Conservation (phyloP, 331 rosid genomes). For the Cydonia oblonga region DNA sequence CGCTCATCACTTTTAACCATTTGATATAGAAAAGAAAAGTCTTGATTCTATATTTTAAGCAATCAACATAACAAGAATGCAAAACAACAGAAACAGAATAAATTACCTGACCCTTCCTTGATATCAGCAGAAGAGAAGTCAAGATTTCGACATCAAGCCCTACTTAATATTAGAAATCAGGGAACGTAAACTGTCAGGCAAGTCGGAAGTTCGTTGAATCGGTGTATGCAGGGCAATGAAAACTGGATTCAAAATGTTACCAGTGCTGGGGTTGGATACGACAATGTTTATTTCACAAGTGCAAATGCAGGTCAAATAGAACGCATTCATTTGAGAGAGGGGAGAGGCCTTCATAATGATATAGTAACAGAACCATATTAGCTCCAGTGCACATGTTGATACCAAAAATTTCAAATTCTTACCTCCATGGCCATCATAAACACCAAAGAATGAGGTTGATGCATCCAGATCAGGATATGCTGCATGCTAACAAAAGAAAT, state of each 20-base stretch:
- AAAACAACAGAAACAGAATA: neutral
- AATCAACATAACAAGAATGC: conserved; percentile 4
- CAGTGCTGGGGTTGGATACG: no score
- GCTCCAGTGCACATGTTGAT: conserved; percentile 3
- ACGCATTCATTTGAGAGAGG: neutral
- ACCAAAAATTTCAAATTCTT: conserved; percentile 24
- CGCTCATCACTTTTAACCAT: neutral
- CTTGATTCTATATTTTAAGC: neutral
- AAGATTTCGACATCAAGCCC: no score
- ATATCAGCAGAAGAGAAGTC: conserved; percentile 39
- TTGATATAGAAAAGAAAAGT: neutral
- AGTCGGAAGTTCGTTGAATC: no score
- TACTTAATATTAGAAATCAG: no score
- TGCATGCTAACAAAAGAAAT: conserved; percentile 58
- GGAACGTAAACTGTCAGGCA: no score
- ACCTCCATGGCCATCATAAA: conserved; percentile 99
- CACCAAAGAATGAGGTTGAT: conserved; percentile 88
- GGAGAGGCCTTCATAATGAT: neutral
- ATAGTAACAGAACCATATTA: neutral
- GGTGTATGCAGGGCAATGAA: no score
- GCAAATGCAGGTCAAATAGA: neutral
- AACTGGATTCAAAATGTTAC: no score
- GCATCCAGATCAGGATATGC: conserved; percentile 83
- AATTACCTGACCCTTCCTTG: conserved; percentile 89
- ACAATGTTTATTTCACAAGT: neutral